Evolutionary conservation across 345 rosid genomes (phyloP).

Genomic region (Syzygium oleosum): DNA sequence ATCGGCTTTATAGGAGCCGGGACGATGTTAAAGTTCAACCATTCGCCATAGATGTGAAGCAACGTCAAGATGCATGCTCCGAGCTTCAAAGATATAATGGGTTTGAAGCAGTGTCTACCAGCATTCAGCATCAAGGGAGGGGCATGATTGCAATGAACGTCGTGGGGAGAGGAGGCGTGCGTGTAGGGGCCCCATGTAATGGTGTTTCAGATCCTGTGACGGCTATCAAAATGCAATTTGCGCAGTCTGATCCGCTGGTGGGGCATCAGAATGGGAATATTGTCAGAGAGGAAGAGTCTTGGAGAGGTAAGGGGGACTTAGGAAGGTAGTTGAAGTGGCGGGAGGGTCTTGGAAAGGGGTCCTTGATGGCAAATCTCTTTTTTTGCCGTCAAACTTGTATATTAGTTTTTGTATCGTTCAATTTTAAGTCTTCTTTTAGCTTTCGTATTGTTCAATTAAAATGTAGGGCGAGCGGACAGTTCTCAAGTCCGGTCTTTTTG

Average conservation of each 20-base stretch:
- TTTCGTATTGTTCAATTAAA: slow-evolving; percentile 2
- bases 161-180: slow-evolving; percentile 27
- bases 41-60: slow-evolving; percentile 39
- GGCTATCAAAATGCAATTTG: slow-evolving; percentile 49
- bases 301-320: slow-evolving; percentile 53
- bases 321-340: slow-evolving; percentile 38
- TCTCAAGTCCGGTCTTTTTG: slow-evolving; percentile 9
- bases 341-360: slow-evolving; percentile 10
- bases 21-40: slow-evolving; percentile 31
- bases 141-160: slow-evolving; percentile 41
- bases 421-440: neutral
- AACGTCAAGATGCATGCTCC: slow-evolving; percentile 21
- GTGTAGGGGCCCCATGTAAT: slow-evolving; percentile 33
- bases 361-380: neutral
- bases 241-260: slow-evolving; percentile 32
- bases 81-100: slow-evolving; percentile 44
- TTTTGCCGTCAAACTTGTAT: slow-evolving; percentile 9
- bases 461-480: slow-evolving; percentile 29
- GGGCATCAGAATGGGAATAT: slow-evolving; percentile 29
- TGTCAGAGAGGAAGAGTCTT: slow-evolving; percentile 40
- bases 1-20: slow-evolving; percentile 24
- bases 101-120: slow-evolving; percentile 28
- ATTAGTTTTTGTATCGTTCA: slow-evolving; percentile 41
- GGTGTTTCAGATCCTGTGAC: slow-evolving; percentile 57
- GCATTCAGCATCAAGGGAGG: slow-evolving; percentile 39